phyloP scores from a whole-genome alignment of 805 yeast species.

The Citeromyces matritensis region DNA sequence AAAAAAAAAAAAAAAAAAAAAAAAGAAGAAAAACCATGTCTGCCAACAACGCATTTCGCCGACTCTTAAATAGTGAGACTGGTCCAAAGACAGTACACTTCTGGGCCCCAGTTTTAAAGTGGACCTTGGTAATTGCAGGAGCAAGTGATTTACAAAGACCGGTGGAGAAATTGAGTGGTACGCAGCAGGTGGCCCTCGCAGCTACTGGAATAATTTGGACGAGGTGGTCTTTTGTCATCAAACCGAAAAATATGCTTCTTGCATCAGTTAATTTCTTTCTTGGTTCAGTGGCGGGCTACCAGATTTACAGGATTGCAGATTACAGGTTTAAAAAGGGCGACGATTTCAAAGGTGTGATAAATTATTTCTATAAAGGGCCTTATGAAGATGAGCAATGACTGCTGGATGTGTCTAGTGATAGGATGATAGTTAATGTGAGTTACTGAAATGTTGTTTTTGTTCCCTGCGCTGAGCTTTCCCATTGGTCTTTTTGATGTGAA shows the following conservation, averaged over 20 bases:
- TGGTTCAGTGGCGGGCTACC: slow-evolving; percentile 81
- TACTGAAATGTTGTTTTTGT: no score
- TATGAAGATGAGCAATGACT: no score
- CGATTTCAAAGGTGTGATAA: no score
- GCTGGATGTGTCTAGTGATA: no score
- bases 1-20: no score
- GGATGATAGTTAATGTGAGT: no score
- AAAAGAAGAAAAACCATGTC: no score
- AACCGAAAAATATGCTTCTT: slow-evolving; percentile 71
- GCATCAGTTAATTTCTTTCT: slow-evolving; percentile 93
- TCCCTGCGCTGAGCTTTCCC: no score
- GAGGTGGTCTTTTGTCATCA: slow-evolving; percentile 91
- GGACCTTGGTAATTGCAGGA: slow-evolving; percentile 91
- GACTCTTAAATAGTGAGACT: slow-evolving; percentile 73
- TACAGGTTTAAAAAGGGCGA: slow-evolving; percentile 1
- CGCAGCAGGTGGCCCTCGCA: slow-evolving; percentile 67
- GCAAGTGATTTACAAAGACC: slow-evolving; percentile 79
- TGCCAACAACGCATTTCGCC: slow-evolving; percentile 23
- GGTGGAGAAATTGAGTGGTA: slow-evolving; percentile 80
- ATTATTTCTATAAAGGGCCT: no score
- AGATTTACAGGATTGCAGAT: slow-evolving; percentile 44
- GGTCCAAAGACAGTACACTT: slow-evolving; percentile 97
- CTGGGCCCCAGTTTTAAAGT: slow-evolving; percentile 56
- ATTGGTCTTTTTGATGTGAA: no score
- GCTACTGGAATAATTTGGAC: slow-evolving; percentile 97